phyloP scores from a whole-genome alignment of 192 early-diverging fungal species.

The Mortierella claussenii region DNA sequence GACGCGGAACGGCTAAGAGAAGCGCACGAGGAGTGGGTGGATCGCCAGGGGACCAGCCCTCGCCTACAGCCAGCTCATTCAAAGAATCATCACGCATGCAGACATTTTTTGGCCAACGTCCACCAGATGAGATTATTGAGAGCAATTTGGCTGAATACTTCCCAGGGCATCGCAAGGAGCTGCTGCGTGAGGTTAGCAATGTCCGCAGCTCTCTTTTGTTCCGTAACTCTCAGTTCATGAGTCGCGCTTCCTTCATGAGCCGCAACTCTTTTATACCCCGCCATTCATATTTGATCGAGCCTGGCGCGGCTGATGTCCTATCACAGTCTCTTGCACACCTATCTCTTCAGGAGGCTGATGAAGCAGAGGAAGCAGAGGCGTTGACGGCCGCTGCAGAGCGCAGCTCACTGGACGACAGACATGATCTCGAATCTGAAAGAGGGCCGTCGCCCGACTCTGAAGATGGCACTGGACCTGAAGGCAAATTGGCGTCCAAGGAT shows the following conservation, averaged over 20 bases:
- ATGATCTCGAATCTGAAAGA: background rate
- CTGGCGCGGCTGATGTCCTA: slow-evolving; percentile 46
- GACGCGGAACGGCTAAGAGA: slow-evolving; percentile 56
- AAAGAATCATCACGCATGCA: slow-evolving; percentile 59
- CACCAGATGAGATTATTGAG: slow-evolving; percentile 92
- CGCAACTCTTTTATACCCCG: slow-evolving; percentile 53
- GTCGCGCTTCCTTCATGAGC: slow-evolving; percentile 40
- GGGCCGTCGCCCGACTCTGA: background rate
- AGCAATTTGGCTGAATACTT: slow-evolving; percentile 94
- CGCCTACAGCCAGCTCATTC: slow-evolving; percentile 35
- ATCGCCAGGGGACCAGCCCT: slow-evolving; percentile 64
- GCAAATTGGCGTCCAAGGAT: slow-evolving; percentile 14
- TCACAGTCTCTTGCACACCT: slow-evolving; percentile 43
- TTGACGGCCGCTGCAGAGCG: background rate
- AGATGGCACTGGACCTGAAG: background rate
- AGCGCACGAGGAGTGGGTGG: slow-evolving; percentile 4
- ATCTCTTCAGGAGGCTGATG: slow-evolving; percentile 49
- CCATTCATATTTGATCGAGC: slow-evolving; percentile 49
- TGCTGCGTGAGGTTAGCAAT: slow-evolving; percentile 46
- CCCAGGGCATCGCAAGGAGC: slow-evolving; percentile 67
- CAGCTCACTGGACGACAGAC: background rate
- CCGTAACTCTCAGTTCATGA: slow-evolving; percentile 51
- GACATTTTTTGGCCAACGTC: slow-evolving; percentile 95
- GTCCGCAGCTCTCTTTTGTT: slow-evolving; percentile 42
- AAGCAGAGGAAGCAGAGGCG: slow-evolving; percentile 27